Conservation (phyloP, 2,329 filamentous ascomycete species). For the Colletotrichum filicis region DNA sequence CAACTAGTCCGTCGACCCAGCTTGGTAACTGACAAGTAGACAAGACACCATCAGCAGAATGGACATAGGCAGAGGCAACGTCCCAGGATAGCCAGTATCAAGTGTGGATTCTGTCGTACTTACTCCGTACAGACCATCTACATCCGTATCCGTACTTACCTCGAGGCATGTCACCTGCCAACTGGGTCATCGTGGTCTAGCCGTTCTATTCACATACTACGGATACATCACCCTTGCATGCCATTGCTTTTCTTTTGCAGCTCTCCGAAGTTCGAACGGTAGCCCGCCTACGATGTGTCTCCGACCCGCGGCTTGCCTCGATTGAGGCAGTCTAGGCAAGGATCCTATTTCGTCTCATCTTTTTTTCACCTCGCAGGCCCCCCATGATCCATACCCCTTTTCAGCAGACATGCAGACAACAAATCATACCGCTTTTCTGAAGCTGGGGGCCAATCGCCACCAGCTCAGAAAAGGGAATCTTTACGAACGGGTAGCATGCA, state of each 20-base stretch:
- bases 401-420: constrained; percentile 7
- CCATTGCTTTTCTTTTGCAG: neutral
- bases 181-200: constrained; percentile 1
- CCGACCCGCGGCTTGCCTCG: neutral
- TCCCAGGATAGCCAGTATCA: neutral
- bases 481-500: constrained; percentile 27
- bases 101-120: neutral
- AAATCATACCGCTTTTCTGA: neutral
- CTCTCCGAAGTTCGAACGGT: neutral
- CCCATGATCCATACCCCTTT: constrained; percentile 11
- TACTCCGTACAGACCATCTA: neutral
- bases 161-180: constrained; percentile 14
- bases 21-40: neutral
- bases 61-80: neutral
- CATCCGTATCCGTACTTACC: neutral
- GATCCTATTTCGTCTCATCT: constrained; percentile 21
- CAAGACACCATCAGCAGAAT: neutral
- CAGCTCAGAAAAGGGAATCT: constrained; percentile 30
- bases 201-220: neutral
- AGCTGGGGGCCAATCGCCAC: constrained; percentile 13
- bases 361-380: neutral
- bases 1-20: neutral
- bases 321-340: constrained; percentile 3
- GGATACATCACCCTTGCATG: neutral
- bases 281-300: neutral